Conservation (phyloP, 805 yeast species). For the Metschnikowia cubensis region DNA sequence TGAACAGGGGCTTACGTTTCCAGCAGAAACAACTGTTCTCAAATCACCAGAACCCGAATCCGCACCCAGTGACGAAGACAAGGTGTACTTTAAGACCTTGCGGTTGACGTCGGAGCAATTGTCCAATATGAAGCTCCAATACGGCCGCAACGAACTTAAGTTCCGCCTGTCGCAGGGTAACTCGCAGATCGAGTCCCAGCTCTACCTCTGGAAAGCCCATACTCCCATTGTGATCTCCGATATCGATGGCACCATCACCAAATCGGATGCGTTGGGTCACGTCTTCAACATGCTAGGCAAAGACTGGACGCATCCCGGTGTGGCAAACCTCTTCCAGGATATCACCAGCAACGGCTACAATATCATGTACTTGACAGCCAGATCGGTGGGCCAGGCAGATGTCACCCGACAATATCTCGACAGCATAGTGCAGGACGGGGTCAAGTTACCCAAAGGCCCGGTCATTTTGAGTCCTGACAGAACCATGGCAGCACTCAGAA, state of each 20-base stretch:
- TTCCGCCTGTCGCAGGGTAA: slow-evolving; percentile 82
- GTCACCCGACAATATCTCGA: slow-evolving; percentile 78
- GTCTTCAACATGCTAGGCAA: slow-evolving; percentile 88
- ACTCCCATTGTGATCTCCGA: slow-evolving; percentile 94
- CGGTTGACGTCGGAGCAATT: slow-evolving; percentile 90
- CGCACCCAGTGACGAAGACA: slow-evolving; percentile 12
- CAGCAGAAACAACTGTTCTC: slow-evolving; percentile 4
- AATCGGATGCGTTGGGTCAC: slow-evolving; percentile 96
- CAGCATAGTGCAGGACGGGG: slow-evolving; percentile 68
- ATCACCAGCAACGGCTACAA: slow-evolving; percentile 86
- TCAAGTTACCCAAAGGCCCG: slow-evolving; percentile 79
- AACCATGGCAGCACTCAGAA: slow-evolving; percentile 87
- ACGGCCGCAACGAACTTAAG: slow-evolving; percentile 74
- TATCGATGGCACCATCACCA: slow-evolving; percentile 96
- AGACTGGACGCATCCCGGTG: slow-evolving; percentile 98
- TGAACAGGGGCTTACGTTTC: slow-evolving; percentile 8
- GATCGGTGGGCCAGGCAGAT: slow-evolving; percentile 95
- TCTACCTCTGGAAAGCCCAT: slow-evolving; percentile 78
- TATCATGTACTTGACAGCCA: slow-evolving; percentile 87
- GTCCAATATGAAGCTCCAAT: slow-evolving; percentile 62
- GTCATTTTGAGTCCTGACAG: slow-evolving; percentile 94
- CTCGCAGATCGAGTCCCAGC: slow-evolving; percentile 66
- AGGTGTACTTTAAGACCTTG: slow-evolving; percentile 74
- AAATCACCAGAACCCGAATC: slow-evolving; percentile 4
- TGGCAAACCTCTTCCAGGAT: slow-evolving; percentile 86